phyloP scores from a whole-genome alignment of 805 yeast species.

The Barnettozyma wickerhamii region DNA sequence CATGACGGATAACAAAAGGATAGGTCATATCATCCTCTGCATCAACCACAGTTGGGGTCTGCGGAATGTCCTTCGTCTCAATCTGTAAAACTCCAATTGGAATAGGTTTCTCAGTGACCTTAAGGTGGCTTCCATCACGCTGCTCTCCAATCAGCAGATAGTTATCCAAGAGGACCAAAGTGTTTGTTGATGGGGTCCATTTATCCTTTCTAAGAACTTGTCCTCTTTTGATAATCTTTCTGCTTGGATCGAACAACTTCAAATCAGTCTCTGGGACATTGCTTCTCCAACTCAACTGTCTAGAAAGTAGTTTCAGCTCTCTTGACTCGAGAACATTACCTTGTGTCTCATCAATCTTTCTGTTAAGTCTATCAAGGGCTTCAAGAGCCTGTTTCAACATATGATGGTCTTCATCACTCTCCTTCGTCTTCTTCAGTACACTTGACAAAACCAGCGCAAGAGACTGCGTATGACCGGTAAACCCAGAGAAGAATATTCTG shows the following conservation, averaged over 20 bases:
- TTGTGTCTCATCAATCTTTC: constrained; percentile 57
- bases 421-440: constrained; percentile 45
- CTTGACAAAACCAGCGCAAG: constrained; percentile 61
- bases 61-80: constrained; percentile 36
- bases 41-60: constrained; percentile 6
- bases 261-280: constrained; percentile 42
- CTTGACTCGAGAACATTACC: constrained; percentile 56
- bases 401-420: constrained; percentile 46
- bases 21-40: constrained; percentile 13
- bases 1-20: constrained; percentile 51
- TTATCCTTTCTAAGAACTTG: constrained; percentile 56
- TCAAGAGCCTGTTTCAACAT: constrained; percentile 49
- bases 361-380: constrained; percentile 50
- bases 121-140: constrained; percentile 35
- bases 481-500: constrained; percentile 52
- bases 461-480: constrained; percentile 49
- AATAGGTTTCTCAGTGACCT: constrained; percentile 54
- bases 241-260: constrained; percentile 46
- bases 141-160: constrained; percentile 62
- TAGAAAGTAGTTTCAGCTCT: constrained; percentile 48
- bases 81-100: constrained; percentile 55
- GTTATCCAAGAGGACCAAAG: constrained; percentile 64
- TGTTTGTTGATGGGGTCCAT: constrained; percentile 50
- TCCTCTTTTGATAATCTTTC: constrained; percentile 57
- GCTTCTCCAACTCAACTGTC: constrained; percentile 50